Percentiles rank a stretch among this genome's conserved stretches.
phyloP scores from a whole-genome alignment of 2,329 filamentous ascomycete species.

The Pyrenochaeta sp. region DNA sequence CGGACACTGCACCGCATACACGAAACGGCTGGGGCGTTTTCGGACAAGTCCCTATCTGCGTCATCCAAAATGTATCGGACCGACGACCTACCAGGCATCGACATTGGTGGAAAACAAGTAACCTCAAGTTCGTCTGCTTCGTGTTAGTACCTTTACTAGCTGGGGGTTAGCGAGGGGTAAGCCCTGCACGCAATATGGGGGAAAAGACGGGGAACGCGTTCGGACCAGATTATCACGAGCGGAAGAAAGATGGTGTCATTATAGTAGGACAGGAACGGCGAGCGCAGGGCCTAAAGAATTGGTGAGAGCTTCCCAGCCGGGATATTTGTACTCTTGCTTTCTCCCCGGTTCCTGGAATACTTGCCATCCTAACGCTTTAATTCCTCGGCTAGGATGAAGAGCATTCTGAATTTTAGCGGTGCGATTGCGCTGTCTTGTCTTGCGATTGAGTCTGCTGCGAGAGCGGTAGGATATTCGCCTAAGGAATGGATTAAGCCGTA shows the following conservation, averaged over 20 bases:
- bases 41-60: neutral
- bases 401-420: slow-evolving; percentile 22
- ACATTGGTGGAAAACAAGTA: neutral
- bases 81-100: neutral
- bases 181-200: slow-evolving; percentile 10
- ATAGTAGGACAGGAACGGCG: slow-evolving; percentile 3
- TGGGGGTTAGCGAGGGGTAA: slow-evolving; percentile 5
- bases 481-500: slow-evolving; percentile 59
- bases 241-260: slow-evolving; percentile 16
- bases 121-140: neutral
- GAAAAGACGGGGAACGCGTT: slow-evolving; percentile 7
- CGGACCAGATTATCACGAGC: slow-evolving; percentile 21
- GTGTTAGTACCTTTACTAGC: slow-evolving; percentile 13
- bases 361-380: slow-evolving; percentile 3
- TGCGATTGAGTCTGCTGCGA: slow-evolving; percentile 56
- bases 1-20: neutral
- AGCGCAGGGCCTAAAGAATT: slow-evolving; percentile 2
- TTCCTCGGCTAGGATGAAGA: slow-evolving; percentile 25
- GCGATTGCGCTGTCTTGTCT: slow-evolving; percentile 49
- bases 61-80: neutral
- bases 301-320: neutral
- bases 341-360: neutral
- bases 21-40: slow-evolving; percentile 22
- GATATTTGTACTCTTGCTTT: neutral
- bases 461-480: slow-evolving; percentile 60